Percentiles rank a stretch among this genome's conserved stretches.
Conservation (phyloP, 202 grass and related monocot genomes). For the Bolboschoenoplectus hybrid region DNA sequence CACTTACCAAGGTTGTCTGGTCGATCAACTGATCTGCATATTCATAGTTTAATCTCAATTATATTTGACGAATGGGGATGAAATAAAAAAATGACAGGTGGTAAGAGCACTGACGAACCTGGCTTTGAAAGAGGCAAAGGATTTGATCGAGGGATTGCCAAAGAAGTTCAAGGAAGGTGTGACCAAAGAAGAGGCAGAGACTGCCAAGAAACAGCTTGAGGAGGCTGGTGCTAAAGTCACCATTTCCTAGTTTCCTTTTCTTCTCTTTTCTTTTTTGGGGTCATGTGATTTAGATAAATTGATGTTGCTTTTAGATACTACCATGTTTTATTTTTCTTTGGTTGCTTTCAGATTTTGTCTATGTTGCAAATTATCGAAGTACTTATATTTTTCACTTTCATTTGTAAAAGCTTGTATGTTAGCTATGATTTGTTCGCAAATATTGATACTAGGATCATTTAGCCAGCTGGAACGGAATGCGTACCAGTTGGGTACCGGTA, state of each 20-base stretch:
- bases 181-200: slow-evolving; percentile 75
- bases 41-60: neutral
- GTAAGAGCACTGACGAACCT: slow-evolving; percentile 77
- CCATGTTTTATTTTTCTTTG: slow-evolving; percentile 31
- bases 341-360: slow-evolving; percentile 31
- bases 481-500: neutral
- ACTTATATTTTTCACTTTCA: neutral
- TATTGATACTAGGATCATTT: neutral
- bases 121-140: slow-evolving; percentile 87
- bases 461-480: neutral
- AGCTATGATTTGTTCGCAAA: neutral
- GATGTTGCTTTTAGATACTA: slow-evolving; percentile 28
- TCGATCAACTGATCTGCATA: neutral
- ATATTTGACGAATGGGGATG: slow-evolving; percentile 2
- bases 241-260: slow-evolving; percentile 47
- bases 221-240: slow-evolving; percentile 82
- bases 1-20: no score
- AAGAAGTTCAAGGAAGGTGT: slow-evolving; percentile 86
- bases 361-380: slow-evolving; percentile 18
- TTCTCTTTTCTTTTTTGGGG: slow-evolving; percentile 13
- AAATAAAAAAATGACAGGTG: slow-evolving; percentile 18
- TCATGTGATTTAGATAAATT: slow-evolving; percentile 36
- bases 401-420: slow-evolving; percentile 21
- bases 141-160: slow-evolving; percentile 83
- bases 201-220: slow-evolving; percentile 86